Evolutionary conservation across 257 asterid genomes (phyloP).

Genomic region (Solanum peruvianum): DNA sequence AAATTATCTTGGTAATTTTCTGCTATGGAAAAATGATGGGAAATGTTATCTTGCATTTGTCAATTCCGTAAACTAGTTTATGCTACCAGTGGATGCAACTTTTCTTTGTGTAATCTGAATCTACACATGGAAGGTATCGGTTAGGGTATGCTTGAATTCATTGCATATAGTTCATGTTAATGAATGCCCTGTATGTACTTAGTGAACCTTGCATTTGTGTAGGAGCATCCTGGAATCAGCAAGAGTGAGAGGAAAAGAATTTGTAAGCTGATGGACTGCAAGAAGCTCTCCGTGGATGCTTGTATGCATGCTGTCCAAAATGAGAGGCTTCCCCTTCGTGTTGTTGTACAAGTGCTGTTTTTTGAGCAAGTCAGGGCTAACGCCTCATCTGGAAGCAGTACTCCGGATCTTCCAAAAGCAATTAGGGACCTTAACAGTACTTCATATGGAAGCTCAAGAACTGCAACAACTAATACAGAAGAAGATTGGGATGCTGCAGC

Average conservation of each 20-base stretch:
- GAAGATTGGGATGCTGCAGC: slow-evolving; percentile 98
- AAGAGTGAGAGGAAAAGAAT: slow-evolving; percentile 79
- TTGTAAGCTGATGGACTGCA: slow-evolving; percentile 85
- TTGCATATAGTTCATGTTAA: background rate
- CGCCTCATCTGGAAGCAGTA: slow-evolving; percentile 92
- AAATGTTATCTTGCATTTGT: background rate
- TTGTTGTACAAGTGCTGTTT: slow-evolving; percentile 84
- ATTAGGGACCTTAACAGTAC: slow-evolving; percentile 59
- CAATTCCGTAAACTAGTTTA: background rate
- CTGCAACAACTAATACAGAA: slow-evolving; percentile 62
- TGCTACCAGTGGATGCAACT: background rate
- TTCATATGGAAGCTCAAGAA: slow-evolving; percentile 70
- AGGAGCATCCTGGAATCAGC: slow-evolving; percentile 83
- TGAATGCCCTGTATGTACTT: background rate
- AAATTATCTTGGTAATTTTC: background rate
- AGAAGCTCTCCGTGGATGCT: slow-evolving; percentile 79
- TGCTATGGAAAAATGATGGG: background rate
- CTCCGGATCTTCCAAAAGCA: slow-evolving; percentile 84
- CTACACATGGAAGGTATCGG: background rate
- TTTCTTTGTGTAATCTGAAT: background rate
- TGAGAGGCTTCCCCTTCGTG: slow-evolving; percentile 81
- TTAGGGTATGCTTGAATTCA: background rate
- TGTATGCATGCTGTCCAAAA: slow-evolving; percentile 96
- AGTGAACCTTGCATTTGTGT: background rate
- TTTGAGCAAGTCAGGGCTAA: slow-evolving; percentile 92